Percentiles rank a stretch among this genome's conserved stretches.
Evolutionary conservation across 768 basidiomycete species (phyloP).

Genomic region (Rhodotorula diobovata): DNA sequence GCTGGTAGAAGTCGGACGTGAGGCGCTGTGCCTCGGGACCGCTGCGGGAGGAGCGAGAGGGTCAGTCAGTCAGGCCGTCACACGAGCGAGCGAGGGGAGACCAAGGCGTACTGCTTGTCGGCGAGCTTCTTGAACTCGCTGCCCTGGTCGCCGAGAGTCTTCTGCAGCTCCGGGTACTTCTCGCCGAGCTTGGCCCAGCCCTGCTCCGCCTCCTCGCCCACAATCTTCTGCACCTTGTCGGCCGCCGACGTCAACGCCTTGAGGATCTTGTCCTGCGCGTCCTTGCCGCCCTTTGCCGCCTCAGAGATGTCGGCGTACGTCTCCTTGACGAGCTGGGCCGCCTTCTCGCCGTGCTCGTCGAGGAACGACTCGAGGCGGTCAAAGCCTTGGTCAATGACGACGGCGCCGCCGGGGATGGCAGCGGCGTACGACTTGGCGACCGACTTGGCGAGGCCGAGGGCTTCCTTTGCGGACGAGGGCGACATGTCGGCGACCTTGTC

Average conservation of each 20-base stretch:
- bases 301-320: conserved; percentile 38
- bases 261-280: conserved; percentile 33
- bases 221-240: conserved; percentile 35
- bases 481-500: conserved; percentile 33
- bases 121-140: conserved; percentile 39
- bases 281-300: conserved; percentile 36
- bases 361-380: conserved; percentile 38
- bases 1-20: conserved; percentile 36
- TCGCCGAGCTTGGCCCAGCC: conserved; percentile 33
- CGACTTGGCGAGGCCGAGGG: conserved; percentile 34
- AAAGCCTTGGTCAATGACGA: conserved; percentile 36
- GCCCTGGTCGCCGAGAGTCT: conserved; percentile 34
- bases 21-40: conserved; percentile 42
- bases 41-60: conserved; percentile 1
- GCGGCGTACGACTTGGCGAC: conserved; percentile 40
- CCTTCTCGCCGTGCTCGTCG: conserved; percentile 40
- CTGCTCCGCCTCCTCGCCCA: conserved; percentile 32
- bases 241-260: conserved; percentile 30
- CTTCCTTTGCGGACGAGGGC: conserved; percentile 35
- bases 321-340: conserved; percentile 37
- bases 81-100: background rate
- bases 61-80: background rate
- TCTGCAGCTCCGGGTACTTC: conserved; percentile 40
- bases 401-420: conserved; percentile 39
- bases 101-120: conserved; percentile 35